Conservation (phyloP, 352 stramenopile species). For the Phytophthora fragariaefolia region DNA sequence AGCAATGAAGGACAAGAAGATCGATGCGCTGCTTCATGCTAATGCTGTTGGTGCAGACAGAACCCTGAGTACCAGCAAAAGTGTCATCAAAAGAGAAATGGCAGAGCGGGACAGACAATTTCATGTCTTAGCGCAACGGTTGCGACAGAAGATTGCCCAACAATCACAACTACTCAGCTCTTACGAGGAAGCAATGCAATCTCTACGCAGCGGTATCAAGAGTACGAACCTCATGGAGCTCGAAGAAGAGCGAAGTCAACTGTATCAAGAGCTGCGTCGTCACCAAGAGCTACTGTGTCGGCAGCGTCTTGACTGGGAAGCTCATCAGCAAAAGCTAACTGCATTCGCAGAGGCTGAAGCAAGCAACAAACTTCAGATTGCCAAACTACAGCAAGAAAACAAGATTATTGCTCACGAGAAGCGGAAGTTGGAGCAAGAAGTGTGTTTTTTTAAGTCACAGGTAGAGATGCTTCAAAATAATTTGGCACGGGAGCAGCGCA, state of each 20-base stretch:
- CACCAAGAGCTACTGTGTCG: conserved; percentile 39
- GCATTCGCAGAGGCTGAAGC: conserved; percentile 41
- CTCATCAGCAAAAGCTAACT: conserved; percentile 35
- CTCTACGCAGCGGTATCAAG: conserved; percentile 53
- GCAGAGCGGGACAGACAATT: conserved; percentile 58
- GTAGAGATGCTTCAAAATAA: conserved; percentile 55
- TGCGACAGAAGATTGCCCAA: conserved; percentile 60
- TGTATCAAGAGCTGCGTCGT: conserved; percentile 51
- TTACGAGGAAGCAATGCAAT: conserved; percentile 71
- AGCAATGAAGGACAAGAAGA: conserved; percentile 73
- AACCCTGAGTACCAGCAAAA: conserved; percentile 13
- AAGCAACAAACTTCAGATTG: conserved; percentile 40
- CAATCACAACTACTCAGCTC: conserved; percentile 56
- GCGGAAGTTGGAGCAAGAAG: conserved; percentile 57
- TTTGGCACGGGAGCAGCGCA: conserved; percentile 53
- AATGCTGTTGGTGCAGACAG: conserved; percentile 33
- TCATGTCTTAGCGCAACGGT: conserved; percentile 54
- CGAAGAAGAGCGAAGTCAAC: conserved; percentile 60
- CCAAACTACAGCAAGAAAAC: conserved; percentile 48
- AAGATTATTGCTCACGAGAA: conserved; percentile 49
- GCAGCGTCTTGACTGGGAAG: conserved; percentile 40
- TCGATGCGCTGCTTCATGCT: conserved; percentile 59
- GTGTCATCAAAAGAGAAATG: conserved; percentile 41
- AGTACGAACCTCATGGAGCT: conserved; percentile 65
- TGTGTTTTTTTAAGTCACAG: conserved; percentile 39